Percentiles rank a stretch among this genome's conserved stretches.
Evolutionary conservation across 306 rosid genomes (phyloP).

Genomic region (Quercus cerris): DNA sequence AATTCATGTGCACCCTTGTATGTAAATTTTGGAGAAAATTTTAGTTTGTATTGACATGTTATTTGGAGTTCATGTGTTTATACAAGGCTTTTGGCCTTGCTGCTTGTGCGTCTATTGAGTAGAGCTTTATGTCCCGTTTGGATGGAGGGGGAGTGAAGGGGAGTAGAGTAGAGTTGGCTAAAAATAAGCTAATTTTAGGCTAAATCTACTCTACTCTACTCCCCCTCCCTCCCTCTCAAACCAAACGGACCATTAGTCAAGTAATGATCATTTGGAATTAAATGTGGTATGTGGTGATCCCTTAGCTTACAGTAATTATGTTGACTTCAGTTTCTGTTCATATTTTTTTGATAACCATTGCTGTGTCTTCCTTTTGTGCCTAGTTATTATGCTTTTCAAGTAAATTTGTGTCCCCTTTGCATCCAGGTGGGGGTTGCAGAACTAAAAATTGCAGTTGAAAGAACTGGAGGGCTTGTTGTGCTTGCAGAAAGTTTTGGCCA

Average conservation of each 20-base stretch:
- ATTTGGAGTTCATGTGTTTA: background rate
- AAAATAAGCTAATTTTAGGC: too few species aligned
- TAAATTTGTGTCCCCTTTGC: constrained; percentile 14
- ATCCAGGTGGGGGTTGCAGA: constrained; percentile 95
- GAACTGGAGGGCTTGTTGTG: constrained; percentile 93
- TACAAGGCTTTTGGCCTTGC: background rate
- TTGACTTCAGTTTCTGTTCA: background rate
- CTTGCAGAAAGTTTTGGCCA: constrained; percentile 99
- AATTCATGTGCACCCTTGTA: background rate
- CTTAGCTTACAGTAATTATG: background rate
- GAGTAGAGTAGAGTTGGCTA: too few species aligned
- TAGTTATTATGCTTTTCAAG: constrained; percentile 18
- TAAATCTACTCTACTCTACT: too few species aligned
- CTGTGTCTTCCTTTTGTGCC: background rate
- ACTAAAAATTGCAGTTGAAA: constrained; percentile 91
- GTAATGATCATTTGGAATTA: background rate
- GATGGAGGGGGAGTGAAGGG: too few species aligned
- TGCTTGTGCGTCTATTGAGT: background rate
- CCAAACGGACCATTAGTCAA: background rate
- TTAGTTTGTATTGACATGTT: background rate
- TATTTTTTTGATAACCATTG: background rate
- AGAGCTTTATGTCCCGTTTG: background rate
- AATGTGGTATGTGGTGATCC: background rate
- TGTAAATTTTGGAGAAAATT: background rate
- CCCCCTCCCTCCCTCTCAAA: too few species aligned